These are phyloP conservation scores for Lepiota brunneoincarnata DNA, from an alignment of 768 basidiomycete species.

Conservation along the genomic window DNA sequence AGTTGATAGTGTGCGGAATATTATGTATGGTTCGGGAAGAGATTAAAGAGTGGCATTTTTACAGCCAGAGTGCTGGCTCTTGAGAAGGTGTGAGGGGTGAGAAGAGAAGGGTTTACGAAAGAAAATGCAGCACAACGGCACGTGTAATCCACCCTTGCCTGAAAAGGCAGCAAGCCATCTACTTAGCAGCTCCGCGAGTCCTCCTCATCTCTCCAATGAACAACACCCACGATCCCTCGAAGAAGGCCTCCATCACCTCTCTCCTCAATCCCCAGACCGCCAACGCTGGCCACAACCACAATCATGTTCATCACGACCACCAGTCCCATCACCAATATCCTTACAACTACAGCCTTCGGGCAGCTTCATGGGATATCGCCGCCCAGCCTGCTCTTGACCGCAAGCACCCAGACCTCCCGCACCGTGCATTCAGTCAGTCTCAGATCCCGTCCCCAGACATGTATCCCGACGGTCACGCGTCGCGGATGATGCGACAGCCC, in stretches of 20 bases:
- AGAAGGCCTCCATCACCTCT: conserved; percentile 40
- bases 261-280: conserved; percentile 39
- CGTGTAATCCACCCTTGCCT: conserved; percentile 1
- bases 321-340: conserved; percentile 22
- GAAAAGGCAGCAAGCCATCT: conserved; percentile 8
- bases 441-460: conserved; percentile 1
- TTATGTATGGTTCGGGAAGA: neutral
- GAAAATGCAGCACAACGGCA: conserved; percentile 1
- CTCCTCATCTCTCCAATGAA: conserved; percentile 22
- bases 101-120: neutral
- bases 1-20: neutral
- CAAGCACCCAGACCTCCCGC: conserved; percentile 8
- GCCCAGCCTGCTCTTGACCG: neutral
- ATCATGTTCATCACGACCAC: conserved; percentile 16
- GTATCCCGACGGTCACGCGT: conserved; percentile 18
- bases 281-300: conserved; percentile 23
- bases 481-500: conserved; percentile 30
- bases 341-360: conserved; percentile 16
- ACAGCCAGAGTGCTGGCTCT: too few relatives aligned
- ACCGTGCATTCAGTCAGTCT: neutral
- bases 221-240: conserved; percentile 32
- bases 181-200: neutral
- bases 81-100: neutral
- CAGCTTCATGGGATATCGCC: conserved; percentile 20
- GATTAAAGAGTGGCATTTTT: neutral